These are phyloP conservation scores for Paralagenidium karlingii DNA, from an alignment of 352 stramenopile species.

Conservation along the genomic window DNA sequence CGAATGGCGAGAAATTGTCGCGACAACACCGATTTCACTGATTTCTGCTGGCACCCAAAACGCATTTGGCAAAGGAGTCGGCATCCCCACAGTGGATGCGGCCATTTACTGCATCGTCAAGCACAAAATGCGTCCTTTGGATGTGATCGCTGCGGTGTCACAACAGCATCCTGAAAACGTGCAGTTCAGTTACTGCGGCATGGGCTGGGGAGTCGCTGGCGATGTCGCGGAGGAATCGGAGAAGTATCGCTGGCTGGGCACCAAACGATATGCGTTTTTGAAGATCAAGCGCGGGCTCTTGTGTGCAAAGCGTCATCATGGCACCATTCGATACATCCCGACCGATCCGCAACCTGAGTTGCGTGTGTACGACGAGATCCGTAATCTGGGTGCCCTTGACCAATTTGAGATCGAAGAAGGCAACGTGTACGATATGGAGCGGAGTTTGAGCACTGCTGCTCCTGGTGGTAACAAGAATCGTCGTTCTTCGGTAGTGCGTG, in stretches of 20 bases:
- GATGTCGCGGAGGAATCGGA: conserved; percentile 72
- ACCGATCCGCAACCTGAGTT: conserved; percentile 49
- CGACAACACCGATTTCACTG: conserved; percentile 62
- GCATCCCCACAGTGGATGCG: conserved; percentile 49
- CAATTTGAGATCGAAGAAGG: conserved; percentile 77
- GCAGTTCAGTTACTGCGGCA: conserved; percentile 75
- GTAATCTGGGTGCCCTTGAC: conserved; percentile 54
- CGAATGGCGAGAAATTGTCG: conserved; percentile 73
- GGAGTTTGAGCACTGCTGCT: background rate
- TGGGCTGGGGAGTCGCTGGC: conserved; percentile 59
- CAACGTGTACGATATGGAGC: conserved; percentile 44
- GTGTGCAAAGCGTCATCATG: conserved; percentile 48
- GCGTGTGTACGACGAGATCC: conserved; percentile 61
- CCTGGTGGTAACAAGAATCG: conserved; percentile 15
- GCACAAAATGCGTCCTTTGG: conserved; percentile 65
- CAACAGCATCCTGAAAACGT: conserved; percentile 43
- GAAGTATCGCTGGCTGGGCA: conserved; percentile 69
- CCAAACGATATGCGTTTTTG: conserved; percentile 54
- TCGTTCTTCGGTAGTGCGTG: conserved; percentile 26
- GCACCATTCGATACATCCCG: conserved; percentile 49
- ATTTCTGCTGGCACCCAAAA: conserved; percentile 76
- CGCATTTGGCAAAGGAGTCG: conserved; percentile 58
- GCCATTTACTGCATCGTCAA: conserved; percentile 76
- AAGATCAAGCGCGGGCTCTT: conserved; percentile 58
- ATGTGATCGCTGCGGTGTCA: conserved; percentile 54